These are phyloP conservation scores for Reutealis trisperma DNA, from an alignment of 345 rosid species.

Conservation along the genomic window DNA sequence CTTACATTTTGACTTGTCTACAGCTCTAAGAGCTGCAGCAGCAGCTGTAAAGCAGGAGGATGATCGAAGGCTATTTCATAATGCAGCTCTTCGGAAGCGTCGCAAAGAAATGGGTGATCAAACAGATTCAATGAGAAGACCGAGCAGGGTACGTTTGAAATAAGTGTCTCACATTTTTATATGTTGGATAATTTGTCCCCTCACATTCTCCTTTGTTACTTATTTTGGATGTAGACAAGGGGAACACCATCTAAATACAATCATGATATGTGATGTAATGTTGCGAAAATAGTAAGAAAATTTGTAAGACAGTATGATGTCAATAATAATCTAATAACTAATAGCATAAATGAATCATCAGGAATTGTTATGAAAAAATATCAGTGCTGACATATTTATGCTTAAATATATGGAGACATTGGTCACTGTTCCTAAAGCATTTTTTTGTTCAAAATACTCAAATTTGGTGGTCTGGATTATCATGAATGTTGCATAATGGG, in stretches of 20 bases:
- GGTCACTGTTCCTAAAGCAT: no score
- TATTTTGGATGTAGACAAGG: not conserved
- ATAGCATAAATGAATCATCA: not conserved
- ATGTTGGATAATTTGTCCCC: not conserved
- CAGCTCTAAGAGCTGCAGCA: conserved; percentile 98
- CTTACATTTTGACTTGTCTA: conserved; percentile 20
- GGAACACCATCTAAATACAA: not conserved
- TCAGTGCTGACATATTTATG: no score
- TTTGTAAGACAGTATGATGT: not conserved
- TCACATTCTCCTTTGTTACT: not conserved
- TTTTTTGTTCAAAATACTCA: no score
- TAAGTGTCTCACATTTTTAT: conserved; percentile 6
- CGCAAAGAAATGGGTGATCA: conserved; percentile 91
- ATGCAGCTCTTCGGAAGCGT: conserved; percentile 87
- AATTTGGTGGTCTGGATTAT: no score
- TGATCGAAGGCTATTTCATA: conserved; percentile 85
- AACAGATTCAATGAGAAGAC: conserved; percentile 62
- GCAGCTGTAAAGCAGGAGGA: conserved; percentile 87
- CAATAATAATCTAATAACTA: not conserved
- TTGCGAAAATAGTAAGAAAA: not conserved
- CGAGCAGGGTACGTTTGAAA: conserved; percentile 44
- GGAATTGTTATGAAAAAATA: not conserved
- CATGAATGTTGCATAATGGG: no score
- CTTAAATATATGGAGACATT: no score
- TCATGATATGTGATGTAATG: not conserved